Base-by-base conservation (phyloP, 176 grass and related monocot species). In the Aegilops bicornis region DNA sequence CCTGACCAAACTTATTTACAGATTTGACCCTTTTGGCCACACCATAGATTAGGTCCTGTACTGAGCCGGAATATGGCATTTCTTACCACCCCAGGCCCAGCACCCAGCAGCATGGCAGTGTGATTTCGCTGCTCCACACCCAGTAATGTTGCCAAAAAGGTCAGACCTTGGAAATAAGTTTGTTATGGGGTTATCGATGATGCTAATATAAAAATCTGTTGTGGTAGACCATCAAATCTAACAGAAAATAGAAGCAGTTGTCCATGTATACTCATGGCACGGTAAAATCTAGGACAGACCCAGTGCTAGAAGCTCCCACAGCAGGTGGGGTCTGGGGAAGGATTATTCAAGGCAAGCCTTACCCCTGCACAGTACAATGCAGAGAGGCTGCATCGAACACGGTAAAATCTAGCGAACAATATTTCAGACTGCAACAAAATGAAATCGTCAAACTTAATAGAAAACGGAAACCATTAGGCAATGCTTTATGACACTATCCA, bases 371-470 rank as follows among this genome's bases (percentile, higher is more conserved):
- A 17, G 47, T 50, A 16, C 5, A 52, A 52, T 52, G 48, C 48
- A 52, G 48, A 52, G 48, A 52, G 48, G 45, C 48, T 17, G 48
- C 15, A 6, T 52, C 48, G 15, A 52, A 52, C 48, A 52, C 15
- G 48, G 48, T 10, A 62, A 69, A 73, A 62, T 75, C 17, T 19
- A 89, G 11, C 8, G 10, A 86, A 63, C 3, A 69, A 64, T 7
- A 65, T 3, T 64, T 65, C 7, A 58, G 1, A 11, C 54, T 58
- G 58, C 14, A 79, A 39, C 37, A 23, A 14, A 33, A 69, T 35
- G 60, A 45, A 10, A 81, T 64, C 40, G 0, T 62, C 75, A 20
- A 69, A 81, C 69, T 81, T 42, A 69, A 76, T 84, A 84, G 73
- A 69, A 78, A 77, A 19, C 3, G 4, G 24, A 78, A 56, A 69